Base-by-base conservation (phyloP, 2,329 filamentous ascomycete species). In the Aspergillus ruber region DNA sequence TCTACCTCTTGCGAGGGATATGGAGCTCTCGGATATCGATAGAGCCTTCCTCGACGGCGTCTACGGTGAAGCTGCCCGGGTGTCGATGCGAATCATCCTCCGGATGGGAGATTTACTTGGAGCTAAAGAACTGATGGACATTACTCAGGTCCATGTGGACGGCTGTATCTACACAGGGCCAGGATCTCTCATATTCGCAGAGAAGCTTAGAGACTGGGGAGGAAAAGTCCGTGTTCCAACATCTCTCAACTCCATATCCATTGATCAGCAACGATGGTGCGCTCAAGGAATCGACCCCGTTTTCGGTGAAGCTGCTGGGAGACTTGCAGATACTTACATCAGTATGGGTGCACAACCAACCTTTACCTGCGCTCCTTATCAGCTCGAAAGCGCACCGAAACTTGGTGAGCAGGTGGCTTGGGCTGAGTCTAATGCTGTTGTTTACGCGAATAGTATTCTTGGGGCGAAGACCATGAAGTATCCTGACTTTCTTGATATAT, bases 361-460 rank as follows among this genome's bases (percentile, higher is more conserved):
- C 2, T 75, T 72, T 44, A 75, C 72, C 3, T 75, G 72, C 43
- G 70, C 72, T 0, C 73, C 73, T 0, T 75, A 75, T 46, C 57
- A 64, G 2, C 64, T 74, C 0, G 63, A 69, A 1, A 62, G 46
- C 23, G 59, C 57, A 13, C 69, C 69, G 1, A 53, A 56, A 5
- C 15, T 42, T 2, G 72, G 70, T 3, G 68, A 75, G 10, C 60
- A 74, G 21, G 59, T 75, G 2, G 69, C 60, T 0, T 75, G 72
- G 69, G 69, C 66, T 1, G 72, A 74, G 50, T 74, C 71, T 0
- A 75, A 75, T 49, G 73, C 71, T 0, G 73, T 75, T 0, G 67
- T 74, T 0, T 75, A 64, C 47, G 70, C 72, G 1, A 75, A 76
- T 38, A 75, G 71, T 46, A 68, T 75, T 0, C 61, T 75, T 0